Evolutionary conservation across 2,329 filamentous ascomycete species (phyloP), one percentile per base, ranked within the genome.

Genomic region (Fusarium veterinarium): DNA sequence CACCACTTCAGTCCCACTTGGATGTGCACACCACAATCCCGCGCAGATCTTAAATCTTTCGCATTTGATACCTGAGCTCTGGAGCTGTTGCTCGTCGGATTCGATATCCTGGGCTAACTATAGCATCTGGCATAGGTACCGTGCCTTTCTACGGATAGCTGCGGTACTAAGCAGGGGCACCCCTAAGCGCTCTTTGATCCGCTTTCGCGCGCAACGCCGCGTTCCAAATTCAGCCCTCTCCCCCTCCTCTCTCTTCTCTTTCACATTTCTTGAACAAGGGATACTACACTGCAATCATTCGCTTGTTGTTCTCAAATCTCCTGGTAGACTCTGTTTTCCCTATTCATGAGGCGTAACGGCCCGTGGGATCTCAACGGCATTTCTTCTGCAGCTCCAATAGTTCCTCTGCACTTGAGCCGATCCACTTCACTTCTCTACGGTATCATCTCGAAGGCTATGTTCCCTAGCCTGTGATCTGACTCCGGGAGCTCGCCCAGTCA

Each of bases 391-490:
- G 45, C 49, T 57, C 68, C 67, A 55, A 74, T 66, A 63, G 66
- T 58, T 51, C 46, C 59, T 53, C 37, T 55, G 35, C 57, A 66
- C 60, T 37, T 37, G 71, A 69, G 60, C 49, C 56, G 69, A 69
- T 66, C 72, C 67, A 73, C 67, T 60, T 64, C 63, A 67, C 45
- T 69, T 48, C 56, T 70, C 69, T 46, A 42, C 69, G 51, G 61
- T 46, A 60, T 69, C 67, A 71, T 53, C 68, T 66, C 53, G 38
- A 75, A 75, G 76, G 79, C 77, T 77, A 80, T 79, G 79, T 78
- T 75, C 72, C 75, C 74, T 75, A 75, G 76, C 69, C 75, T 75
- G 75, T 80, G 77, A 81, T 71, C 67, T 70, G 71, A 75, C 75
- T 69, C 67, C 60, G 76, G 76, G 76, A 78, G 67, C 49, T 71